Conservation (phyloP, 1,139 yeast species). For the Geotrichum reessii region DNA sequence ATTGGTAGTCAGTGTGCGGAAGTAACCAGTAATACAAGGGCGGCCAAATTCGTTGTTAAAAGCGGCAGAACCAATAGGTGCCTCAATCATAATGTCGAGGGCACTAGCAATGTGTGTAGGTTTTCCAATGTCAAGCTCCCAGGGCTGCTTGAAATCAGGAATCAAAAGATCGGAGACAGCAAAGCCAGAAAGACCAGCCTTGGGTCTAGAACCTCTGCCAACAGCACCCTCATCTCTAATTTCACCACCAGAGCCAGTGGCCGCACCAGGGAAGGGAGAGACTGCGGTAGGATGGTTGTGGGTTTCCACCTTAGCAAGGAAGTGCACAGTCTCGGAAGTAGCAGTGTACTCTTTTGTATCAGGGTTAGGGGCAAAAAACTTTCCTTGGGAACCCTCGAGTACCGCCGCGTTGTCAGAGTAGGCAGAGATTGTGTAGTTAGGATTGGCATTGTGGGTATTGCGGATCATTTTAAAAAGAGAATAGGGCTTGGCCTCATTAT, state of each 20-base stretch:
- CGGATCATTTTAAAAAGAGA: slow-evolving; percentile 92
- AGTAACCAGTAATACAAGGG: slow-evolving; percentile 95
- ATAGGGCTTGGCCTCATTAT: slow-evolving; percentile 64
- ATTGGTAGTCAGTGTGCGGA: slow-evolving; percentile 85
- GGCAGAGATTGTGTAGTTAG: slow-evolving; percentile 83
- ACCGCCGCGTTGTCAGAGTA: slow-evolving; percentile 99
- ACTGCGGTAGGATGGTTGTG: slow-evolving; percentile 99
- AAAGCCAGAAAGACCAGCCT: slow-evolving; percentile 93
- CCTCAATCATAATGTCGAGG: slow-evolving; percentile 91
- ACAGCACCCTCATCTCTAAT: slow-evolving; percentile 99
- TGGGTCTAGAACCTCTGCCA: slow-evolving; percentile 95
- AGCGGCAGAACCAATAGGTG: slow-evolving; percentile 97
- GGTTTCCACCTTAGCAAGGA: slow-evolving; percentile 93
- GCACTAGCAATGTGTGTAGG: slow-evolving; percentile 93
- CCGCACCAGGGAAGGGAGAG: slow-evolving; percentile 98
- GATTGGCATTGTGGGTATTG: slow-evolving; percentile 79
- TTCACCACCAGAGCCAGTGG: slow-evolving; percentile 99
- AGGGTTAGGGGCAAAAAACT: slow-evolving; percentile 76
- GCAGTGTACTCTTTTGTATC: slow-evolving; percentile 67
- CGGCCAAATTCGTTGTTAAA: slow-evolving; percentile 98
- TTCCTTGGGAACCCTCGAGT: slow-evolving; percentile 65
- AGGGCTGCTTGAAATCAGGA: slow-evolving; percentile 82
- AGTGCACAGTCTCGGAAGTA: slow-evolving; percentile 72
- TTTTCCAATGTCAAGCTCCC: slow-evolving; percentile 87
- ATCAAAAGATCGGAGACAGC: slow-evolving; percentile 86